These are phyloP conservation scores for Fusarium sp. DNA, from an alignment of 2,329 filamentous ascomycete genomes.

Conservation along the genomic window DNA sequence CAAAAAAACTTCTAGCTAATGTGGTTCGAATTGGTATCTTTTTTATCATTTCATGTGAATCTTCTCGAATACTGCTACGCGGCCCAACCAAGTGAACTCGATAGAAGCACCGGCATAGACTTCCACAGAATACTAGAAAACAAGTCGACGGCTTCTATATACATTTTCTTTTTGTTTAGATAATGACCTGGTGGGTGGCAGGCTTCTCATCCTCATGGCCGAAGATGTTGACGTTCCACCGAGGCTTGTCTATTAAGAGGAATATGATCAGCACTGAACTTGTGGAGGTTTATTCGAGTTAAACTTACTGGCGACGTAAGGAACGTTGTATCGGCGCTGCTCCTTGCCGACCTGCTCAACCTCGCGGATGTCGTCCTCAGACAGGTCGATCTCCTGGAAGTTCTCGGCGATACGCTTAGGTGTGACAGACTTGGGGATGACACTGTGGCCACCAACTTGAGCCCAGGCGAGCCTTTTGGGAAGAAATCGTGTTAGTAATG, in stretches of 20 bases:
- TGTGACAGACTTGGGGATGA: constrained; percentile 82
- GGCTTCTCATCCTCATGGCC: constrained; percentile 15
- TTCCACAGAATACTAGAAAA: no score
- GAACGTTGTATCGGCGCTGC: constrained; percentile 27
- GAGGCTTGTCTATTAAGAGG: constrained; percentile 11
- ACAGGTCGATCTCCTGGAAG: constrained; percentile 75
- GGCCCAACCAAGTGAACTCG: no score
- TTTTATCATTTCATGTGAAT: no score
- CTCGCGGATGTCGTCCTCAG: constrained; percentile 54
- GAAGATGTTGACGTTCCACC: constrained; percentile 21
- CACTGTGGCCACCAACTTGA: constrained; percentile 72
- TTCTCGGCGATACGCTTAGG: constrained; percentile 76
- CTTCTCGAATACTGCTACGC: no score
- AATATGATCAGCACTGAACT: not conserved
- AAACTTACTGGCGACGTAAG: constrained; percentile 14
- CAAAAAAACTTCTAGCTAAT: no score
- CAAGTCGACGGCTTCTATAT: no score
- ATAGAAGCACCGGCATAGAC: no score
- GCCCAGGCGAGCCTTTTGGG: constrained; percentile 61
- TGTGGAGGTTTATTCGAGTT: not conserved
- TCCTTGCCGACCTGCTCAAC: constrained; percentile 20
- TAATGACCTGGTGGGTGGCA: constrained; percentile 13
- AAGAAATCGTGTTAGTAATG: not conserved
- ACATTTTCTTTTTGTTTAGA: constrained; percentile 8
- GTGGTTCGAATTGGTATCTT: no score